Percentiles rank a stretch among this genome's conserved stretches.
These are phyloP conservation scores for Inonotus hispidus DNA, from an alignment of 1,284 basidiomycete species.

Conservation along the genomic window DNA sequence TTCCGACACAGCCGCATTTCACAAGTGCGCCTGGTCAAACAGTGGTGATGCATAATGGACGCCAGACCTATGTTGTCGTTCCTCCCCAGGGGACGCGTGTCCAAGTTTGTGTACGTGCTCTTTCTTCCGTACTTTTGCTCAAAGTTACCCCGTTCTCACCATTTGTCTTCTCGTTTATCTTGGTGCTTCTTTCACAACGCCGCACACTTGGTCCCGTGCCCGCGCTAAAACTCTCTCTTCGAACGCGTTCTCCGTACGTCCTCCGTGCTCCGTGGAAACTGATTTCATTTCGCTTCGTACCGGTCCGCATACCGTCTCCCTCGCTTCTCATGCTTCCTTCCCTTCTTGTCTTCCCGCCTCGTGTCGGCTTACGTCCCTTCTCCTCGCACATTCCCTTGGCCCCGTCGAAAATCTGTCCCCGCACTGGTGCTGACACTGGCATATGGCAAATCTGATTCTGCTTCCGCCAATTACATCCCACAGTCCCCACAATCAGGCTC, in stretches of 20 bases:
- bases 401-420: background rate
- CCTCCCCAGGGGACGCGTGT: conserved; percentile 10
- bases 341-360: background rate
- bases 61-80: conserved; percentile 16
- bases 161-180: background rate
- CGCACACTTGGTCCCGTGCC: background rate
- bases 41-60: conserved; percentile 8
- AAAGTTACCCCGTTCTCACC: background rate
- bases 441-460: background rate
- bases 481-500: conserved; percentile 4
- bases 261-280: background rate
- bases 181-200: background rate
- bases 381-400: background rate
- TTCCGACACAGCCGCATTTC: conserved; percentile 6
- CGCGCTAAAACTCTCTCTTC: background rate
- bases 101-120: conserved; percentile 14
- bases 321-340: background rate
- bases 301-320: background rate
- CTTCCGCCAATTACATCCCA: background rate
- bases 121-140: background rate
- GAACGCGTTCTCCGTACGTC: background rate
- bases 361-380: background rate
- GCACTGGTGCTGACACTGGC: background rate
- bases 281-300: background rate
- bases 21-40: conserved; percentile 10